Evolutionary conservation across 345 rosid species (phyloP).

Genomic region (Linum usitatissimum): DNA sequence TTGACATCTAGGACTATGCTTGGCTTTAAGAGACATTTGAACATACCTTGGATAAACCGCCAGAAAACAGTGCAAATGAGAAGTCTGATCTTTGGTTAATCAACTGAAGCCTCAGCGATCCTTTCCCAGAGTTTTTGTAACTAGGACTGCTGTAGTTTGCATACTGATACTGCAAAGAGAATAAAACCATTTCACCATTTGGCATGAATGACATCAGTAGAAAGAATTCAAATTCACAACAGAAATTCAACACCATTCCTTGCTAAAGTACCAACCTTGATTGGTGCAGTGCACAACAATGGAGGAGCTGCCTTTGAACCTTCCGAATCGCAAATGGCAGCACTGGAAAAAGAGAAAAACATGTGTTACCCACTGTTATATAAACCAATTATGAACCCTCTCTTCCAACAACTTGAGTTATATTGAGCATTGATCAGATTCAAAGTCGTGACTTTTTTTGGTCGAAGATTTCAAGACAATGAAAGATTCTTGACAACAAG

Average conservation of each 20-base stretch:
- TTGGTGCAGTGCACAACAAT: constrained; percentile 50
- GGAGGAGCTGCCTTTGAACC: constrained; percentile 36
- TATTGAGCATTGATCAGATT: no score
- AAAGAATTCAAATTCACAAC: background rate
- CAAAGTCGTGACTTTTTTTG: no score
- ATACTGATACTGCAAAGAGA: constrained; percentile 40
- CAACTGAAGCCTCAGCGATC: constrained; percentile 52
- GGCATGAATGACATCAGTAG: background rate
- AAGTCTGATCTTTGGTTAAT: constrained; percentile 74
- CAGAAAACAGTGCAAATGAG: constrained; percentile 52
- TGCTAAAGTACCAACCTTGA: constrained; percentile 35
- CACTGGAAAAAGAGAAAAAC: constrained; percentile 26
- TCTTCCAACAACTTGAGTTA: no score
- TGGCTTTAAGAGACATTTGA: background rate
- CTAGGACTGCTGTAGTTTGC: constrained; percentile 47
- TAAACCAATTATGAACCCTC: no score
- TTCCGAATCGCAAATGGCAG: constrained; percentile 33
- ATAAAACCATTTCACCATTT: background rate
- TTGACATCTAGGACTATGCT: no score
- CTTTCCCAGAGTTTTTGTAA: constrained; percentile 41
- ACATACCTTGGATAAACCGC: constrained; percentile 46
- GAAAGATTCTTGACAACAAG: no score
- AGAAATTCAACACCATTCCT: background rate
- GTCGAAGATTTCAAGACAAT: no score
- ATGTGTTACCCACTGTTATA: no score